Base-by-base conservation (phyloP, 1,284 basidiomycete species). In the Leccinum subrobustum region DNA sequence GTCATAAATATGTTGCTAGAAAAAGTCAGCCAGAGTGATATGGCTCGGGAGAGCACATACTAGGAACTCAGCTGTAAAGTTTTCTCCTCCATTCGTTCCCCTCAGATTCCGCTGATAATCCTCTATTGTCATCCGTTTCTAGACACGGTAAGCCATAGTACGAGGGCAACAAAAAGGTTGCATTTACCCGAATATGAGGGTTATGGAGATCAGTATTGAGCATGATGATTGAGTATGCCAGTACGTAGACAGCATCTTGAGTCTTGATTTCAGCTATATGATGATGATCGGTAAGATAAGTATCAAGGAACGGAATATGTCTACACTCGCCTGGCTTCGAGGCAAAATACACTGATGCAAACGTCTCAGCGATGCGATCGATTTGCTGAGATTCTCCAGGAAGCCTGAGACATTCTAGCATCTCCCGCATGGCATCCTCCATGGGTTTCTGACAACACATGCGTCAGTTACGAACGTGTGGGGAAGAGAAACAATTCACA, bases 361-460 rank as follows among this genome's bases (percentile, higher is more conserved):
- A 99, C 1, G 89, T 95, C 75, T 98, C 95, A 1, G 97, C 94
- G 55, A 99, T 98, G 6, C 96, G 86, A 23, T 85, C 80, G 64
- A 99, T 99, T 63, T 98, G 97, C 72, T 98, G 95, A 11, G 94
- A 76, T 74, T 99, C 97, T 59, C 97, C 97, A 0, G 97, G 97
- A 52, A 99, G 80, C 58, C 97, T 86, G 81, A 99, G 98, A 5
- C 91, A 84, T 74, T 99, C 97, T 6, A 99, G 82, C 64, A 99
- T 78, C 73, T 98, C 95, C 42, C 97, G 85, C 86, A 99, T 87
- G 3, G 95, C 96, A 64, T 99, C 96, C 12, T 94, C 95, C 63
- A 98, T 85, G 9, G 90, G 85, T 91, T 96, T 96, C 93, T 96
- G 67, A 20, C 14, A 39, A 56, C 7, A 12, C n/a, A 37, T 27